Evolutionary conservation across 345 rosid species (phyloP), one percentile per base, ranked within the genome.

Genomic region (Euphorbia lathyris): DNA sequence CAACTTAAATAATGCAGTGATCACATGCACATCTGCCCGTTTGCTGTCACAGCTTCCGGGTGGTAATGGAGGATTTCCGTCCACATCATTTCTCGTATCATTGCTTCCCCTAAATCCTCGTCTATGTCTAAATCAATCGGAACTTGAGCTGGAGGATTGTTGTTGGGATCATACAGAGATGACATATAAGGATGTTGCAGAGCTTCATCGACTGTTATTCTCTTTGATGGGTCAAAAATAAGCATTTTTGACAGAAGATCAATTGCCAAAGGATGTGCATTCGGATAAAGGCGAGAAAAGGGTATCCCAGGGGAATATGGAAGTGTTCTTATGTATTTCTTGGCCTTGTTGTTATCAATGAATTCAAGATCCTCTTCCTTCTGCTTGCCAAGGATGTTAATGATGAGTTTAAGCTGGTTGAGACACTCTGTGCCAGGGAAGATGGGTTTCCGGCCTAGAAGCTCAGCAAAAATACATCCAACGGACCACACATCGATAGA

Each of bases 401-500:
- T 74, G 70, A 90, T 92, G 36, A 92, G 85, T 72, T 90, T 92
- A 29, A 92, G 92, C 60, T 90, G 97, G 83, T 88, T 87, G 23
- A 92, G 89, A 71, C 91, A 90, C 71, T 87, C 91, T 11, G 91
- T 87, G 36, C 95, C 94, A 0, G 90, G 91, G 76, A 92, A 90
- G 68, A 88, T 77, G 9, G 95, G 93, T 74, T 92, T 92, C 29
- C 93, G 74, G 12, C 95, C 95, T 38, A 90, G 93, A 66, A 88
- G 90, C 80, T 90, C 96, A 0, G 92, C 97, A 19, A 92, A 88
- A 70, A 92, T 86, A 78, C 98, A 92, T 74, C 95, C 95, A 9
- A 88, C 97, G 22, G 91, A 92, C 98, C 97, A 92, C 32, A 92
- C 86, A 65, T 92, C 98, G 7, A 92, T 90, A 48, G 95, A 87